phyloP scores from a whole-genome alignment of 805 yeast genomes.

The Candida succiphila region DNA sequence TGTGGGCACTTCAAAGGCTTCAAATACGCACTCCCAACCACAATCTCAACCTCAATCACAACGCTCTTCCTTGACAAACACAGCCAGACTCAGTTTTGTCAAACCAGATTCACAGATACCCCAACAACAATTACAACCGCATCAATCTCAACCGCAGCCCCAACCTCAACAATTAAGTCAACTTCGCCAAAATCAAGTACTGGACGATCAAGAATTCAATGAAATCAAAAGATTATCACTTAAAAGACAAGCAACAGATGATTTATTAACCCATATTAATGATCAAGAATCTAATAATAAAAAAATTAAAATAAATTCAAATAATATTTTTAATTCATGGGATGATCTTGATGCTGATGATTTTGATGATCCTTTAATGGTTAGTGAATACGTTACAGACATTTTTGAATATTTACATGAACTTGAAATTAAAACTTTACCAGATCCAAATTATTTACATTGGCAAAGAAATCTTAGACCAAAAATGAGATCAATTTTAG shows the following conservation, averaged over 20 bases:
- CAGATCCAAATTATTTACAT: slow-evolving; percentile 56
- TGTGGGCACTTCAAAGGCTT: slow-evolving; percentile 3
- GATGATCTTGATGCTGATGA: slow-evolving; percentile 70
- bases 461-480: slow-evolving; percentile 66
- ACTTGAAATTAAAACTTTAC: slow-evolving; percentile 64
- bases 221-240: slow-evolving; percentile 22
- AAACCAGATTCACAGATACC: slow-evolving; percentile 13
- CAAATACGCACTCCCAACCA: slow-evolving; percentile 2
- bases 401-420: slow-evolving; percentile 73
- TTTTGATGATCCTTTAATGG: slow-evolving; percentile 74
- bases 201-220: slow-evolving; percentile 20
- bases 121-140: slow-evolving; percentile 54
- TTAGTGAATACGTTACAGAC: slow-evolving; percentile 81
- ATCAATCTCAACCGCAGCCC: no score
- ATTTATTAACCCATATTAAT: slow-evolving; percentile 16
- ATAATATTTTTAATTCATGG: slow-evolving; percentile 50
- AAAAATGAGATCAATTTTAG: slow-evolving; percentile 72
- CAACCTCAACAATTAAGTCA: no score
- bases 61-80: neutral
- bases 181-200: slow-evolving; percentile 44
- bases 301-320: slow-evolving; percentile 24
- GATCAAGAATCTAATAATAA: slow-evolving; percentile 20
- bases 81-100: neutral
- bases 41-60: slow-evolving; percentile 4
- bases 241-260: slow-evolving; percentile 50